Percentiles rank a stretch among this genome's conserved stretches.
Evolutionary conservation across 352 stramenopile genomes (phyloP).

Genomic region (Pythium myriotylum): DNA sequence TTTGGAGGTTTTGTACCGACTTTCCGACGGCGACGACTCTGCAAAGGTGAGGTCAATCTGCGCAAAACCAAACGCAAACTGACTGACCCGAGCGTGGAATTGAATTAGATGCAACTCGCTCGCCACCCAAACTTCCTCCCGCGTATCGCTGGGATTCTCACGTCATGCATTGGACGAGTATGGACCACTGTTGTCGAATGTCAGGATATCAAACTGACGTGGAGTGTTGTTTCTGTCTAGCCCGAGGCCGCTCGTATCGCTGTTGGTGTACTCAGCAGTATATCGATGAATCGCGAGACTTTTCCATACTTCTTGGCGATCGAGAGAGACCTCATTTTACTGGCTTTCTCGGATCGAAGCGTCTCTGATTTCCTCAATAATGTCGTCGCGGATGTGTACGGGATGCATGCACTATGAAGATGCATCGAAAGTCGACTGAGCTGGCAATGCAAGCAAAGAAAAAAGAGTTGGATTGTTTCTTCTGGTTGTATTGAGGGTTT

Average conservation of each 20-base stretch:
- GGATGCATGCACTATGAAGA: slow-evolving; percentile 73
- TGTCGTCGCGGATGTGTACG: slow-evolving; percentile 78
- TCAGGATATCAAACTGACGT: neutral
- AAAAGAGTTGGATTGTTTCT: neutral
- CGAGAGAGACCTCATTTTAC: slow-evolving; percentile 73
- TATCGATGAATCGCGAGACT: slow-evolving; percentile 77
- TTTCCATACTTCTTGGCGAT: slow-evolving; percentile 82
- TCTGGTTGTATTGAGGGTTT: neutral
- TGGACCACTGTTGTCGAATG: too few species aligned
- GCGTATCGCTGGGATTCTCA: slow-evolving; percentile 51
- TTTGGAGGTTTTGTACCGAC: slow-evolving; percentile 73
- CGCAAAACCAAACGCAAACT: too few species aligned
- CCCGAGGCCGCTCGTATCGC: slow-evolving; percentile 76
- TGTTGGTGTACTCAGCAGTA: slow-evolving; percentile 67
- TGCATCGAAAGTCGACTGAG: slow-evolving; percentile 8
- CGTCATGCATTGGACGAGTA: slow-evolving; percentile 76
- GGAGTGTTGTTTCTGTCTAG: slow-evolving; percentile 28
- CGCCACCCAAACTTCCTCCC: slow-evolving; percentile 67
- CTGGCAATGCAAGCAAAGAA: too few species aligned
- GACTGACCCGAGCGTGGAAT: slow-evolving; percentile 1
- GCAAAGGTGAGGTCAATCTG: too few species aligned
- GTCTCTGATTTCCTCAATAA: slow-evolving; percentile 83
- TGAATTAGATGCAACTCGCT: slow-evolving; percentile 55
- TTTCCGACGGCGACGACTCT: slow-evolving; percentile 61
- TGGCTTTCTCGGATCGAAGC: slow-evolving; percentile 74